These are phyloP conservation scores for Hericium erinaceus DNA, from an alignment of 768 basidiomycete species.

Conservation along the genomic window DNA sequence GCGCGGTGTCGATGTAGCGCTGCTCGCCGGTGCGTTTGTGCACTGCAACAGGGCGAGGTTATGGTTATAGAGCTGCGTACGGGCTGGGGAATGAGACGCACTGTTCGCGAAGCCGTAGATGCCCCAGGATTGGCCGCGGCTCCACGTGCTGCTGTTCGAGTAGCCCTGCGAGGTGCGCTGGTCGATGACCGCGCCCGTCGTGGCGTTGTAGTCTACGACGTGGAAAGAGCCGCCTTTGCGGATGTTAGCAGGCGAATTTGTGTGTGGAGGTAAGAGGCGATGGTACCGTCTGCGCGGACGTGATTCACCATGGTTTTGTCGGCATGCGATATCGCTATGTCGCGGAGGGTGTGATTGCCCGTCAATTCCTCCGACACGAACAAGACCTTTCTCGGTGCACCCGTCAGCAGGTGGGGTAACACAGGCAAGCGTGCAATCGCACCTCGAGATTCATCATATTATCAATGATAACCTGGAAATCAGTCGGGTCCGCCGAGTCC, in stretches of 20 bases:
- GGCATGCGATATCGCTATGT: conserved; percentile 57
- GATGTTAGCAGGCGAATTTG: background rate
- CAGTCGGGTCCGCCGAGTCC: conserved; percentile 48
- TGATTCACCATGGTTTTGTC: conserved; percentile 61
- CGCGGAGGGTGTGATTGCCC: conserved; percentile 44
- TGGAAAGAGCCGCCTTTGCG: conserved; percentile 31
- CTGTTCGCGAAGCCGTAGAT: conserved; percentile 64
- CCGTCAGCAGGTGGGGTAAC: background rate
- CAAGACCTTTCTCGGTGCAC: conserved; percentile 28
- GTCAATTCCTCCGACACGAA: conserved; percentile 50
- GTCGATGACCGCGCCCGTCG: conserved; percentile 49
- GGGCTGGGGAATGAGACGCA: conserved; percentile 23
- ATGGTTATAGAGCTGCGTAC: background rate
- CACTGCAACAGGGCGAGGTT: conserved; percentile 31
- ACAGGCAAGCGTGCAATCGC: background rate
- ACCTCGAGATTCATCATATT: conserved; percentile 74
- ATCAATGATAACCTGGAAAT: conserved; percentile 67
- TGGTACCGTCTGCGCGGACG: conserved; percentile 50
- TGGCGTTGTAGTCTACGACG: conserved; percentile 58
- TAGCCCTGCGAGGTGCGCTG: conserved; percentile 56
- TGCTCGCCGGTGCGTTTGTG: conserved; percentile 40
- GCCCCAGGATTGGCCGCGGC: conserved; percentile 66
- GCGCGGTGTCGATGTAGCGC: conserved; percentile 51
- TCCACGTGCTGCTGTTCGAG: conserved; percentile 59
- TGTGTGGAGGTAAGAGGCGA: background rate